A percentile compares a stretch with the other conserved stretches of the same genome.
phyloP scores from a whole-genome alignment of 106 monocot species.

The Dioscorea alata region DNA sequence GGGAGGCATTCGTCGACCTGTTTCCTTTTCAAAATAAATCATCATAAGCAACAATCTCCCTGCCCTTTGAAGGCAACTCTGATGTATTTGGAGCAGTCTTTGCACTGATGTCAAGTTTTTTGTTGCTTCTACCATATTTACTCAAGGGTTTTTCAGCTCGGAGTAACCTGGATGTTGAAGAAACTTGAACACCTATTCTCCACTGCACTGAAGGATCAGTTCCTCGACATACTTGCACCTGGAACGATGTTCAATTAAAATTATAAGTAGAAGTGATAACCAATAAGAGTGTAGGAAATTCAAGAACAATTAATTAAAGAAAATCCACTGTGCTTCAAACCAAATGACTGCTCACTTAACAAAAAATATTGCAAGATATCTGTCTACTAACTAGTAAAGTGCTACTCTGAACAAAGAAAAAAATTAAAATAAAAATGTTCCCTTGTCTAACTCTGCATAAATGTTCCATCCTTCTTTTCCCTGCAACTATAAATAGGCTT shows the following conservation, averaged over 20 bases:
- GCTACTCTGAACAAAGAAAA: too few relatives aligned
- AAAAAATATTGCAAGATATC: too few relatives aligned
- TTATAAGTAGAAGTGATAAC: not conserved
- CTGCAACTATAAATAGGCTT: too few relatives aligned
- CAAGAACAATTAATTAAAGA: too few relatives aligned
- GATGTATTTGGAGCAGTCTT: conserved; percentile 10
- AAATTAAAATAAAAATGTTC: too few relatives aligned
- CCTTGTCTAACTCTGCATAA: too few relatives aligned
- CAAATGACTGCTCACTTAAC: too few relatives aligned
- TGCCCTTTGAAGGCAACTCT: conserved; percentile 27
- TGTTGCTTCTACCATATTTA: conserved; percentile 49
- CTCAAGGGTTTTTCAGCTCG: conserved; percentile 51
- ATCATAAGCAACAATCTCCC: conserved; percentile 57
- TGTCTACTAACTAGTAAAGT: too few relatives aligned
- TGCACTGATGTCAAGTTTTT: conserved; percentile 20
- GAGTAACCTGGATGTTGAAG: conserved; percentile 37
- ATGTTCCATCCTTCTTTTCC: too few relatives aligned
- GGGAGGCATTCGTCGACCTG: too few relatives aligned
- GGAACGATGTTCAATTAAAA: not conserved
- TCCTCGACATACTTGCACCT: conserved; percentile 31
- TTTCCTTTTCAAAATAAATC: conserved; percentile 50
- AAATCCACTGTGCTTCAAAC: too few relatives aligned
- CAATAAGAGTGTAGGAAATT: too few relatives aligned
- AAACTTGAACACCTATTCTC: conserved; percentile 7
- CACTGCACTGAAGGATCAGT: conserved; percentile 19